Evolutionary conservation across 192 early-diverging fungal species (phyloP).

Genomic region (Backusella tarrabulga): DNA sequence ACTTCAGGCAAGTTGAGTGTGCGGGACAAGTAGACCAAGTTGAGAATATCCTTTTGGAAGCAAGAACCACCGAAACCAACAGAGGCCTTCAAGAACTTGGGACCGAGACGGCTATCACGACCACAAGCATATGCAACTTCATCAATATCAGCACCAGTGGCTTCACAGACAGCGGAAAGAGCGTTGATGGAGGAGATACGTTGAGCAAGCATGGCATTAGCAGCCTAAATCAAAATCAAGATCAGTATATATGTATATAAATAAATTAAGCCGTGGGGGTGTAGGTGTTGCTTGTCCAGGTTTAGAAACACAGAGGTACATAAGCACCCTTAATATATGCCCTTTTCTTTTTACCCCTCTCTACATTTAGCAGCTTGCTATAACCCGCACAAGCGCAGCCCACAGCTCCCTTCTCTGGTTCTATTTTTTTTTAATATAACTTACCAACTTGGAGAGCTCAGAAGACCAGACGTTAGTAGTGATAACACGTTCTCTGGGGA

Average conservation of each 20-base stretch:
- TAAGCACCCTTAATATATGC: not conserved
- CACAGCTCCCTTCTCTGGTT: not conserved
- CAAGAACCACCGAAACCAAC: slow-evolving; percentile 95
- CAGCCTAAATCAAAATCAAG: slow-evolving; percentile 52
- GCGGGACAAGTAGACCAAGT: slow-evolving; percentile 85
- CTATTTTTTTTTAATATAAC: slow-evolving; percentile 3
- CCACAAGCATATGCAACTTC: slow-evolving; percentile 92
- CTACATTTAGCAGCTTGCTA: not conserved
- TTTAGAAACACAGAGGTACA: not conserved
- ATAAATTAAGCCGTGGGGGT: not conserved
- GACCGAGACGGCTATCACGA: slow-evolving; percentile 80
- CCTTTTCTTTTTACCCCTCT: not conserved
- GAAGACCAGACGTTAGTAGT: slow-evolving; percentile 95
- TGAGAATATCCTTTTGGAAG: slow-evolving; percentile 94
- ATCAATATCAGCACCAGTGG: slow-evolving; percentile 85
- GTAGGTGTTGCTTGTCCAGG: not conserved
- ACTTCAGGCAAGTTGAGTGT: slow-evolving; percentile 86
- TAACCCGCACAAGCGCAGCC: not conserved
- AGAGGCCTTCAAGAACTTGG: slow-evolving; percentile 86
- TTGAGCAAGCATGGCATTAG: slow-evolving; percentile 93
- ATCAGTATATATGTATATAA: not conserved
- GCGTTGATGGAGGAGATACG: slow-evolving; percentile 92
- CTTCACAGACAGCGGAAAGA: slow-evolving; percentile 89
- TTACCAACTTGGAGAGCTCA: slow-evolving; percentile 87
- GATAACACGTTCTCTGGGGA: slow-evolving; percentile 79